These are phyloP conservation scores for Pichia sp. DNA, from an alignment of 1,139 yeast species.

Conservation along the genomic window DNA sequence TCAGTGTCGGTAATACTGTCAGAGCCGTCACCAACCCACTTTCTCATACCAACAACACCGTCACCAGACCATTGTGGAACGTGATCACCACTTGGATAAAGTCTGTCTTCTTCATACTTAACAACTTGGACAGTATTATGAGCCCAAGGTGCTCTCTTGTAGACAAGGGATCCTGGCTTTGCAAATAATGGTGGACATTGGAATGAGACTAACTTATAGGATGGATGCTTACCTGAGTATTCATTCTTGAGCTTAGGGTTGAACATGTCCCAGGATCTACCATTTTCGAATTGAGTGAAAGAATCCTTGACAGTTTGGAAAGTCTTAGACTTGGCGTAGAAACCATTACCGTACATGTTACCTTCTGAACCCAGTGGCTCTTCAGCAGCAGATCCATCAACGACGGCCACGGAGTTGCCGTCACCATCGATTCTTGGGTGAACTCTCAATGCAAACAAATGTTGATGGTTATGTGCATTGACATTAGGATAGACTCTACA, in stretches of 20 bases:
- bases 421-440: conserved; percentile 88
- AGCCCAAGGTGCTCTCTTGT: conserved; percentile 63
- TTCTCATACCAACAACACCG: conserved; percentile 54
- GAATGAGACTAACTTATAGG: conserved; percentile 72
- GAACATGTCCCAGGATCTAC: conserved; percentile 71
- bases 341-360: conserved; percentile 75
- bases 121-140: conserved; percentile 75
- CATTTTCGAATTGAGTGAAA: too few relatives aligned
- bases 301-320: conserved; percentile 72
- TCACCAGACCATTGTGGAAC: conserved; percentile 66
- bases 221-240: conserved; percentile 69
- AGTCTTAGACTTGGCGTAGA: conserved; percentile 64
- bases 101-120: conserved; percentile 59
- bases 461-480: conserved; percentile 88
- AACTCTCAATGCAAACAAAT: conserved; percentile 73
- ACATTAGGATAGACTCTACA: conserved; percentile 81
- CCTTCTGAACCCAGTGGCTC: conserved; percentile 42
- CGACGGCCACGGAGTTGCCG: conserved; percentile 67
- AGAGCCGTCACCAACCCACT: conserved; percentile 52
- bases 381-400: conserved; percentile 57
- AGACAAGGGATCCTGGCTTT: conserved; percentile 53
- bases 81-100: conserved; percentile 73
- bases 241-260: conserved; percentile 77
- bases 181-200: conserved; percentile 72
- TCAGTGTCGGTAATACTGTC: conserved; percentile 77